These are phyloP conservation scores for Leccinum variicolor DNA, from an alignment of 768 basidiomycete genomes.

Conservation along the genomic window DNA sequence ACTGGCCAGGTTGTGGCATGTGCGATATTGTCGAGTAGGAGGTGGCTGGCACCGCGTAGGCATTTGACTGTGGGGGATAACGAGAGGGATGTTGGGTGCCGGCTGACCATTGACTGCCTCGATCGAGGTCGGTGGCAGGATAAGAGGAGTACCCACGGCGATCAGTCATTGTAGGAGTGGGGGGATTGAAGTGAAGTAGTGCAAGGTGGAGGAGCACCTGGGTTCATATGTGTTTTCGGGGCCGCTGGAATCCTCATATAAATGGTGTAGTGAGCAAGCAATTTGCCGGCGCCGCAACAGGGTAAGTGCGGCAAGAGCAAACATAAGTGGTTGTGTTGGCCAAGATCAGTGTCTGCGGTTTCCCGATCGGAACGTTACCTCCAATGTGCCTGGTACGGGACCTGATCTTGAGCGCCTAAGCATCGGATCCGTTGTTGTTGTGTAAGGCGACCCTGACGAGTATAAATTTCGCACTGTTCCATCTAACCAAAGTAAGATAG, in stretches of 20 bases:
- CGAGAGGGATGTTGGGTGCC: slow-evolving; percentile 21
- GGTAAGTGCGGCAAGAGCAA: slow-evolving; percentile 28
- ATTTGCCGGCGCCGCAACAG: slow-evolving; percentile 33
- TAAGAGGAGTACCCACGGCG: slow-evolving; percentile 31
- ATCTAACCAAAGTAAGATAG: slow-evolving; percentile 33
- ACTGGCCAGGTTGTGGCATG: slow-evolving; percentile 21
- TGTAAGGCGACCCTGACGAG: slow-evolving; percentile 25
- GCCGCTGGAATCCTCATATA: slow-evolving; percentile 27
- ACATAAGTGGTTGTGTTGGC: slow-evolving; percentile 25
- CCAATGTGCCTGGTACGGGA: slow-evolving; percentile 31
- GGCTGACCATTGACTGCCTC: slow-evolving; percentile 23
- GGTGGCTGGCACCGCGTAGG: slow-evolving; percentile 15
- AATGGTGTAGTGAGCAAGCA: slow-evolving; percentile 23
- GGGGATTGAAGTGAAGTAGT: slow-evolving; percentile 4
- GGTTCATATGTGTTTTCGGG: slow-evolving; percentile 36
- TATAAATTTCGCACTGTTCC: slow-evolving; percentile 13
- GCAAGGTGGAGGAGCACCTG: slow-evolving; percentile 6
- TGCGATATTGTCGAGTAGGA: slow-evolving; percentile 20
- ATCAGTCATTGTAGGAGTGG: slow-evolving; percentile 23
- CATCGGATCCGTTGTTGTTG: slow-evolving; percentile 11
- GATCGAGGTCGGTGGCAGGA: slow-evolving; percentile 13
- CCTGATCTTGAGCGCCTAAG: slow-evolving; percentile 27
- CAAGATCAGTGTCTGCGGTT: slow-evolving; percentile 28
- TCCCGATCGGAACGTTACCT: slow-evolving; percentile 23
- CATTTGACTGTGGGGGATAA: slow-evolving; percentile 20